Evolutionary conservation across 257 asterid species (phyloP), one percentile per base, ranked within the genome.

Genomic region (Salvia splendens): DNA sequence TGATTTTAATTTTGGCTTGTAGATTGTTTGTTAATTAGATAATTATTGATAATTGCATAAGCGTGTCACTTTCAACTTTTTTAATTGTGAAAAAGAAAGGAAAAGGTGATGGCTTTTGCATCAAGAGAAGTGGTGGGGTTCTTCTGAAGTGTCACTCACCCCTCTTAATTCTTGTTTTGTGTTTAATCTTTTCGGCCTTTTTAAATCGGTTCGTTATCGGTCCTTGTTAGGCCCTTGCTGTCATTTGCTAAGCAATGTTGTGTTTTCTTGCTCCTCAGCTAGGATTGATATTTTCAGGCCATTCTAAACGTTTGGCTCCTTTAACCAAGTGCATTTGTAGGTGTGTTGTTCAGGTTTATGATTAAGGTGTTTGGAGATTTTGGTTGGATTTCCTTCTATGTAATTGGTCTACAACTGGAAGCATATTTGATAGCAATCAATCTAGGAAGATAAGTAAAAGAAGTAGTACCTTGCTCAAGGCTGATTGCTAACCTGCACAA

Each of bases 41-140:
- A 68, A 51, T 32, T 56, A 58, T 4, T 52, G 43, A 17, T 73
- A 69, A 65, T 58, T 8, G 65, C 49, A 41, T 12, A 30, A 36
- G 46, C 20, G 66, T 28, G 89, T 85, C 83, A 20, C 70, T 85
- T 36, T 87, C 82, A 69, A 65, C 87, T 80, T 80, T 24, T 84
- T 81, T 52, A 52, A 71, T 62, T 49, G 75, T 61, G 64, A 53
- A 65, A 70, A 66, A 15, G 52, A 47, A 63, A 67, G 64, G 70
- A 78, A 81, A 87, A 74, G 85, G 46, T 68, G 65, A 57, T 70
- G 65, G 81, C 79, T 72, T 81, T 84, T 75, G 77, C 86, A 82
- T 84, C 80, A 75, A 81, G 73, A 74, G 66, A 79, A 85, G 87
- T 73, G 82, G 82, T 70, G 77, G 83, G 73, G 74, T 64, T 67